Evolutionary conservation across 495 filamentous ascomycete genomes (phyloP), one percentile per base, ranked within the genome.

Genomic region (Evernia prunastri): DNA sequence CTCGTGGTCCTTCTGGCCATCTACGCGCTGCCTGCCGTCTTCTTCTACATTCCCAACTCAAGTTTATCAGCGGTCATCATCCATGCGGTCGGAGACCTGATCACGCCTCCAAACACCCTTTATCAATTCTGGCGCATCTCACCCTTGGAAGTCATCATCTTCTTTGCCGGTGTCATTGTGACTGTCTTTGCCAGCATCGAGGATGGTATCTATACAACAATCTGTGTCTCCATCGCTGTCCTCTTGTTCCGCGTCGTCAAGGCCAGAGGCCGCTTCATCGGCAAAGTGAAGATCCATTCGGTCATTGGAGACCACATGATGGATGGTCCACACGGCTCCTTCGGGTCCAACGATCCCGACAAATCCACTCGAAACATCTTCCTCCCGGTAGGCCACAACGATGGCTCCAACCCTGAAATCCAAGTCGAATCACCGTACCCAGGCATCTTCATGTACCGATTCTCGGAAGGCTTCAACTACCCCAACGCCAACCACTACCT

Each of bases 61-160:
- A 81, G 85, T 9, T 84, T 98, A n/a, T 82, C 95, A 11, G 94
- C 86, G 56, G 91, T 98, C 72, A 98, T 98, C 68, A 97, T 98
- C 71, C 94, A 98, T 72, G 94, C 95, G 27, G 94, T 98, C 29
- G 90, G 91, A 63, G 94, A 98, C 69, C 74, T 98, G 57, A 93
- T 98, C 75, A 97, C 95, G 0, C 85, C 93, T 3, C 94, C 95
- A 10, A 93, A 96, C 71, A 91, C 89, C 2, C 81, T 97, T 10
- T 97, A 97, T 75, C 89, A 94, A 72, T 98, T 98, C 79, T 98
- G 95, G 94, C 80, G 86, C 12, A 88, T 96, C 17, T 92, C 89
- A 9, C 94, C 95, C 0, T 70, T 97, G 3, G 94, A 98, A 71
- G 89, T 91, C 3, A 59, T 92, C 35, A 93, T 98, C 70, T 98